Conservation (phyloP, 768 basidiomycete genomes). For the Pholiota conissans region DNA sequence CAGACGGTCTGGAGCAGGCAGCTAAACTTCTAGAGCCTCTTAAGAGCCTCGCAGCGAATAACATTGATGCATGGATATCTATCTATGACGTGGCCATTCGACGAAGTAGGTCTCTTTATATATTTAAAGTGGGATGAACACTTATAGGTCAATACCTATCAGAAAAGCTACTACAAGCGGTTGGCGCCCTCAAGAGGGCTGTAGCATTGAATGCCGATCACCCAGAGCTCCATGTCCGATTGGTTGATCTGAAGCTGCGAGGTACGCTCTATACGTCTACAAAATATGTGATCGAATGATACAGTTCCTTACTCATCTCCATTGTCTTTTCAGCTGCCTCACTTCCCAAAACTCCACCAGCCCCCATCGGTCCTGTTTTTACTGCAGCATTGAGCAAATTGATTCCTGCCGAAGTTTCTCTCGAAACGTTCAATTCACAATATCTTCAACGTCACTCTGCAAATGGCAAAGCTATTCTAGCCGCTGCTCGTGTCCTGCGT, state of each 20-base stretch:
- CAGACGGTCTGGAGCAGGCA: slow-evolving; percentile 75
- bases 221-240: slow-evolving; percentile 71
- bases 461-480: slow-evolving; percentile 56
- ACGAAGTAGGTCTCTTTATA: slow-evolving; percentile 56
- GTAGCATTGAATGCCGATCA: slow-evolving; percentile 50
- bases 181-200: slow-evolving; percentile 63
- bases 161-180: slow-evolving; percentile 85
- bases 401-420: slow-evolving; percentile 54
- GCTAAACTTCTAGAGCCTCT: slow-evolving; percentile 70
- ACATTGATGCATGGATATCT: slow-evolving; percentile 71
- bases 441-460: slow-evolving; percentile 66
- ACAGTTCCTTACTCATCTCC: slow-evolving; percentile 2
- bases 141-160: no score
- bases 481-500: slow-evolving; percentile 57
- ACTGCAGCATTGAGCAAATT: slow-evolving; percentile 46
- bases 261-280: slow-evolving; percentile 35
- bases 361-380: slow-evolving; percentile 51
- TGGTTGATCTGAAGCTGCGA: slow-evolving; percentile 60
- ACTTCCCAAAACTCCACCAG: slow-evolving; percentile 41
- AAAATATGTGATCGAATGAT: not conserved
- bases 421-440: slow-evolving; percentile 73
- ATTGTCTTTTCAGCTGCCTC: slow-evolving; percentile 37
- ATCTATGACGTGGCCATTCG: slow-evolving; percentile 82
- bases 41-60: slow-evolving; percentile 44
- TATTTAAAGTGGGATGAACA: no score